Evolutionary conservation across 805 yeast genomes (phyloP), one percentile per base, ranked within the genome.

Genomic region (Komagataella ulmi): DNA sequence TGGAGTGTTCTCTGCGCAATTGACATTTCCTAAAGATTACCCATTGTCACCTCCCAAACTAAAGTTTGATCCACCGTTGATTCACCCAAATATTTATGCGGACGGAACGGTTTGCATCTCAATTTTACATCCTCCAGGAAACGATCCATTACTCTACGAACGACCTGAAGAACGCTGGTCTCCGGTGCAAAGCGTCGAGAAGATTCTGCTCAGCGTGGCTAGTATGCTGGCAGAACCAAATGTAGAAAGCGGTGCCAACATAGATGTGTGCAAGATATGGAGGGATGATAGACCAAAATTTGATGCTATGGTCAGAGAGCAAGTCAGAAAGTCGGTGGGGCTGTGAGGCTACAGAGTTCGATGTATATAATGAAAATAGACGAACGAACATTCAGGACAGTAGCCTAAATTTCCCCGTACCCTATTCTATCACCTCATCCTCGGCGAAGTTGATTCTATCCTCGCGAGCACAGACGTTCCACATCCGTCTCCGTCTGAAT

Each of bases 181-280:
- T 6, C 99, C 99, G 0, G 90, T 93, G 30, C 99, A 93, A 65
- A 86, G 95, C 63, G 90, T 93, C n/a, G 99, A 93, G 68, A 93
- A 93, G 75, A 93, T 93, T 54, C 71, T 93, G 55, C 69, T 93
- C 54, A 85, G 95, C 65, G 98, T 93, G 19, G 80, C 90, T 76
- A 86, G 96, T 61, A 90, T 93, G 97, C 74, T 93, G 54, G 96
- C 97, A 23, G 96, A 93, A 66, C 98, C 99, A 2, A 93, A 93
- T 62, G 84, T 87, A 36, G 97, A 91, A 65, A 85, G 95, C 59
- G 98, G 97, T 8, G 99, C 99, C 49, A 88, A 93, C 53, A 77
- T 78, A 30, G 85, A 79, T 56, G 84, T 83, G 1, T 80, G 86
- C 59, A 89, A 89, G 65, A 74, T 93, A 55, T 91, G 97, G 96